A percentile compares a stretch with the other conserved stretches of the same genome.
phyloP scores from a whole-genome alignment of 768 basidiomycete species.

The Kwoniella bestiolae region DNA sequence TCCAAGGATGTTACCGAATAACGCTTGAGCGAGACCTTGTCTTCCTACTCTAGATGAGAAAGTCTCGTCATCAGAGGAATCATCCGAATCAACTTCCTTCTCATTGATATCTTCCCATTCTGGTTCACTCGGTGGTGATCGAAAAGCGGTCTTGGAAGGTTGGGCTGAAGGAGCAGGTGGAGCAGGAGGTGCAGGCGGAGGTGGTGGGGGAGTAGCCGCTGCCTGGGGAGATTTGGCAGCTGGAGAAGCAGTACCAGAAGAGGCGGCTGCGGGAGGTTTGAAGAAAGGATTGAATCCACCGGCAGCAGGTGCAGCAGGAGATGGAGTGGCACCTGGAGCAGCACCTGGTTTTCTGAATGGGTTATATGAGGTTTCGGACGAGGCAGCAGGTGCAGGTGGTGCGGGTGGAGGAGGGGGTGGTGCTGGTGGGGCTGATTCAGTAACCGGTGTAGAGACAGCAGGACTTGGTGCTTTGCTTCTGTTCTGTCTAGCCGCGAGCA shows the following conservation, averaged over 20 bases:
- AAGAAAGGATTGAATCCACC: slow-evolving; percentile 78
- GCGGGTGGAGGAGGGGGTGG: slow-evolving; percentile 57
- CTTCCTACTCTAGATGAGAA: slow-evolving; percentile 68
- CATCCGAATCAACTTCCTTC: slow-evolving; percentile 64
- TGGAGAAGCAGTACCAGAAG: slow-evolving; percentile 46
- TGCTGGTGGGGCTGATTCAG: slow-evolving; percentile 53
- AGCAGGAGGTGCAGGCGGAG: slow-evolving; percentile 58
- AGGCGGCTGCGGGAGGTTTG: slow-evolving; percentile 57
- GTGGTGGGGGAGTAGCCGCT: slow-evolving; percentile 36
- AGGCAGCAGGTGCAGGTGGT: slow-evolving; percentile 43
- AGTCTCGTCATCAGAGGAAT: slow-evolving; percentile 75
- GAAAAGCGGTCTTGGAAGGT: slow-evolving; percentile 51
- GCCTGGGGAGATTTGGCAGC: slow-evolving; percentile 58
- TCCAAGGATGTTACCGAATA: slow-evolving; percentile 72
- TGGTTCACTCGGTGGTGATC: slow-evolving; percentile 61
- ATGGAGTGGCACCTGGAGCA: slow-evolving; percentile 46
- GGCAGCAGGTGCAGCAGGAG: slow-evolving; percentile 58
- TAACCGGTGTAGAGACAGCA: slow-evolving; percentile 19
- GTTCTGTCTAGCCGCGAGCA: slow-evolving; percentile 44
- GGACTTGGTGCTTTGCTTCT: slow-evolving; percentile 33
- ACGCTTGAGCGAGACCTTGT: slow-evolving; percentile 72
- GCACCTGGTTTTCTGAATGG: slow-evolving; percentile 48
- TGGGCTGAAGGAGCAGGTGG: slow-evolving; percentile 63
- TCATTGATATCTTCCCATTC: slow-evolving; percentile 87
- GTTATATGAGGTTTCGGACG: slow-evolving; percentile 37